Evolutionary conservation across 1,284 basidiomycete genomes (phyloP).

Genomic region (Sanghuangporus weigelae): DNA sequence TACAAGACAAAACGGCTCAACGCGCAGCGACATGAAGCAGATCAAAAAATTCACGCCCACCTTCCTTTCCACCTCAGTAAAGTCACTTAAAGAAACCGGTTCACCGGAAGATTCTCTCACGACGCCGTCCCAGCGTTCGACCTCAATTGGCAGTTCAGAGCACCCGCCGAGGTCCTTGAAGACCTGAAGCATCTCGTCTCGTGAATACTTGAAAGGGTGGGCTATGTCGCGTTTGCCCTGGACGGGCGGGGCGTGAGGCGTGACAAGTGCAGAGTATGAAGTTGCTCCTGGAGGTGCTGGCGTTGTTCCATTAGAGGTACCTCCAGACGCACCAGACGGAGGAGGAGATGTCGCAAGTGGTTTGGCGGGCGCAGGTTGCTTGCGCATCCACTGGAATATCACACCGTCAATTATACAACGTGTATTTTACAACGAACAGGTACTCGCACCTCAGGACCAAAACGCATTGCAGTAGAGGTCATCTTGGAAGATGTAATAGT

Average conservation of each 20-base stretch:
- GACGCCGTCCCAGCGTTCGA: constrained; percentile 82
- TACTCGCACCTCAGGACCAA: constrained; percentile 15
- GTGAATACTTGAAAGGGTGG: constrained; percentile 82
- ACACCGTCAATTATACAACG: constrained; percentile 56
- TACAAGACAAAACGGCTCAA: neutral
- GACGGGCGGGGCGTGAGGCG: constrained; percentile 45
- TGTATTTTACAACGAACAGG: constrained; percentile 50
- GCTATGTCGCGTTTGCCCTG: constrained; percentile 54
- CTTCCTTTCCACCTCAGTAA: constrained; percentile 85
- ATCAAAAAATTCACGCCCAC: constrained; percentile 38
- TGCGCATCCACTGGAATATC: constrained; percentile 66
- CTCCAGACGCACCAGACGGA: constrained; percentile 30
- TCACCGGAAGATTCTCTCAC: constrained; percentile 70
- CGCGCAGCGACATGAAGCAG: constrained; percentile 17
- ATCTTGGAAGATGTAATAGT: constrained; percentile 2
- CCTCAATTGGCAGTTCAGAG: constrained; percentile 74
- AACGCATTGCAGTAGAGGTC: constrained; percentile 16
- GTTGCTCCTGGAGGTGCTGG: constrained; percentile 48
- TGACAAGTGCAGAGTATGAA: constrained; percentile 76
- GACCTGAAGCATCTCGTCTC: constrained; percentile 79
- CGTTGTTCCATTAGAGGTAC: constrained; percentile 16
- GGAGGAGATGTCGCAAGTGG: constrained; percentile 51
- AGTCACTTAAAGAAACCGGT: constrained; percentile 74
- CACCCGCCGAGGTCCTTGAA: constrained; percentile 77
- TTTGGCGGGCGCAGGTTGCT: constrained; percentile 49